These are phyloP conservation scores for Pezicula carpinea DNA, from an alignment of 2,329 filamentous ascomycete species.

Conservation along the genomic window DNA sequence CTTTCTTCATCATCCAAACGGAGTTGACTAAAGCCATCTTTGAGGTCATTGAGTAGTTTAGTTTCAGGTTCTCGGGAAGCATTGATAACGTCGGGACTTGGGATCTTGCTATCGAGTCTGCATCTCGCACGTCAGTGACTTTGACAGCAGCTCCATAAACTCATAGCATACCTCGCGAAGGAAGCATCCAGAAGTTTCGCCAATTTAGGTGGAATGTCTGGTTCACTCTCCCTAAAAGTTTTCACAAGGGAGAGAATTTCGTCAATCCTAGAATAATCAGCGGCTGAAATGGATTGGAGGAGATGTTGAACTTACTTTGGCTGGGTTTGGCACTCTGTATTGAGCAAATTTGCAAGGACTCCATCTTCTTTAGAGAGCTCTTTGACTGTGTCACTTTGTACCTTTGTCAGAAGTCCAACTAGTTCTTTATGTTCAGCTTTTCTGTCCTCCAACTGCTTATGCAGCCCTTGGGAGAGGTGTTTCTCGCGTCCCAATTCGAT, in stretches of 20 bases:
- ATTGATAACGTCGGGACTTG: conserved; percentile 5
- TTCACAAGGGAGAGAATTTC: conserved; percentile 11
- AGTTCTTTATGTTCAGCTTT: conserved; percentile 14
- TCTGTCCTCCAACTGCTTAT: conserved; percentile 14
- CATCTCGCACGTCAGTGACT: neutral
- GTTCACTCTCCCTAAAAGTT: conserved; percentile 8
- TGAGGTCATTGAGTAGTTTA: conserved; percentile 16
- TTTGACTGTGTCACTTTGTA: conserved; percentile 9
- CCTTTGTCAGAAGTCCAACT: conserved; percentile 15
- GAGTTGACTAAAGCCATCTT: conserved; percentile 16
- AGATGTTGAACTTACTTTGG: conserved; percentile 25
- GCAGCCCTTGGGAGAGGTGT: conserved; percentile 10
- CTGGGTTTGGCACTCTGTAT: conserved; percentile 14
- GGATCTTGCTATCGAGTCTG: conserved; percentile 15
- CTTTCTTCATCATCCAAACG: conserved; percentile 13
- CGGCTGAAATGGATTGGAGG: conserved; percentile 2
- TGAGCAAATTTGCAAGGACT: conserved; percentile 14
- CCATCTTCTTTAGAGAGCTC: conserved; percentile 18
- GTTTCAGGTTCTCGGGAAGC: conserved; percentile 9
- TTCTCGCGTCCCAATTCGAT: conserved; percentile 13
- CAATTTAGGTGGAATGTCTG: conserved; percentile 12
- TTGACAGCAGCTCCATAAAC: neutral
- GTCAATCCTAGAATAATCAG: conserved; percentile 19
- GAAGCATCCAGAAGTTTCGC: conserved; percentile 19
- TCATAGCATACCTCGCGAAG: conserved; percentile 15